phyloP scores from a whole-genome alignment of 805 yeast genomes.

The Blastobotrys parvus region DNA sequence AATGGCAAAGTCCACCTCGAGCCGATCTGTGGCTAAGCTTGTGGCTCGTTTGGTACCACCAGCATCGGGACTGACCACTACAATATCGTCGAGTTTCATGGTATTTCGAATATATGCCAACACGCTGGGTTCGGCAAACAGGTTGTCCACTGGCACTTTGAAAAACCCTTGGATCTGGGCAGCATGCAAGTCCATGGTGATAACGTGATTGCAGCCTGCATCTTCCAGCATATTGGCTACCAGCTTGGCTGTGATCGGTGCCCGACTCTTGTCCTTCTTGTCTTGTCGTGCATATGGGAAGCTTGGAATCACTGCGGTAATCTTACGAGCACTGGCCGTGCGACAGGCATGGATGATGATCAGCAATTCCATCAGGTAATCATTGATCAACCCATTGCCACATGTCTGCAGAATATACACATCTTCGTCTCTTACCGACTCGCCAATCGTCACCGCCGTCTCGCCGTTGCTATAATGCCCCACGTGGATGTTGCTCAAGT shows the following conservation, averaged over 20 bases:
- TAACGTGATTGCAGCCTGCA: conserved; percentile 92
- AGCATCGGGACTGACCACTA: conserved; percentile 94
- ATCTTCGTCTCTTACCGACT: conserved; percentile 85
- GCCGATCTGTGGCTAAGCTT: conserved; percentile 79
- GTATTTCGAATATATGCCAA: conserved; percentile 66
- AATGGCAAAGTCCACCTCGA: conserved; percentile 88
- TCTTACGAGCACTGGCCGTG: conserved; percentile 89
- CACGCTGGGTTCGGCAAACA: conserved; percentile 91
- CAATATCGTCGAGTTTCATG: conserved; percentile 43
- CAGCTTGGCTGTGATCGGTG: conserved; percentile 92
- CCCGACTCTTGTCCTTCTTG: conserved; percentile 90
- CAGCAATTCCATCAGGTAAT: conserved; percentile 76
- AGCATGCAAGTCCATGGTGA: conserved; percentile 95
- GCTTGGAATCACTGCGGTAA: conserved; percentile 91
- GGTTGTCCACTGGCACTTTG: conserved; percentile 88
- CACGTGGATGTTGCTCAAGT: conserved; percentile 67
- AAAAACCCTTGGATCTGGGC: conserved; percentile 97
- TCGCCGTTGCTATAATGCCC: conserved; percentile 83
- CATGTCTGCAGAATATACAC: conserved; percentile 76
- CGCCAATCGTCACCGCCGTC: conserved; percentile 81
- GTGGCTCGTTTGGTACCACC: conserved; percentile 99
- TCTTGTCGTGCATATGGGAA: conserved; percentile 98
- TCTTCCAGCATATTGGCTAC: conserved; percentile 87
- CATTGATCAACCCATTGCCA: conserved; percentile 83
- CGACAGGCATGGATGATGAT: conserved; percentile 91